Evolutionary conservation across 345 rosid species (phyloP), one percentile per base, ranked within the genome.

Genomic region (Brassica cretica): DNA sequence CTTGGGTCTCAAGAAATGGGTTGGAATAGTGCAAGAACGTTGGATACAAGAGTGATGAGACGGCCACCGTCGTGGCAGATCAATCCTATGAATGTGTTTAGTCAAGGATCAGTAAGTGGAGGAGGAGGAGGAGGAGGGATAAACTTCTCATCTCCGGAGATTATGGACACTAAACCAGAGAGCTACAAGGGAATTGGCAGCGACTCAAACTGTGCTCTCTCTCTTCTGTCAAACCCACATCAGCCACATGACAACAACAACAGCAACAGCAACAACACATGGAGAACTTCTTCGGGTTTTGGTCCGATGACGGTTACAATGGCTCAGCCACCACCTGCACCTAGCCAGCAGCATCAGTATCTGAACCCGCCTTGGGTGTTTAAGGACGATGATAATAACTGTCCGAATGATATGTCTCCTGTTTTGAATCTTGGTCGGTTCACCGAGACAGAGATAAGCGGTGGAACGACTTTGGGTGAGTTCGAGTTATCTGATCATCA

Each of bases 211-310:
- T 83, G 97, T 92, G 98, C 98, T 91, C 98, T 93, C 98, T 94
- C 98, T 94, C 98, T 94, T 95, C 98, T 93, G 98, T 95, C 99
- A 93, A 93, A 89, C 82, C 92, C 91, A 85, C 88, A 76, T 21
- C 87, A 84, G 78, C 87, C 86, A 84, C 84, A 86, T 53, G 67
- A 67, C 86, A 75, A 85, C 84, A 75, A 60, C 87, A 32, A 81
- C 80, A 56, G 11, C 53, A 46, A 86, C 68, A 73, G 11, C 53
- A 46, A 86, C 68, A 73, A 66, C 81, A 51, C 83, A 82, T 79
- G 71, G 82, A 73, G 72, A 79, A 51, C 63, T 68, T 79, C 85
- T 70, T 84, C 72, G 37, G 79, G 78, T 76, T 53, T 85, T 7
- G 87, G 86, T 9, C 84, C 75, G 1, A 80, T 75, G 83, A 70